Evolutionary conservation across 139 green algal species (phyloP).

Genomic region (Coelastrella sp.): DNA sequence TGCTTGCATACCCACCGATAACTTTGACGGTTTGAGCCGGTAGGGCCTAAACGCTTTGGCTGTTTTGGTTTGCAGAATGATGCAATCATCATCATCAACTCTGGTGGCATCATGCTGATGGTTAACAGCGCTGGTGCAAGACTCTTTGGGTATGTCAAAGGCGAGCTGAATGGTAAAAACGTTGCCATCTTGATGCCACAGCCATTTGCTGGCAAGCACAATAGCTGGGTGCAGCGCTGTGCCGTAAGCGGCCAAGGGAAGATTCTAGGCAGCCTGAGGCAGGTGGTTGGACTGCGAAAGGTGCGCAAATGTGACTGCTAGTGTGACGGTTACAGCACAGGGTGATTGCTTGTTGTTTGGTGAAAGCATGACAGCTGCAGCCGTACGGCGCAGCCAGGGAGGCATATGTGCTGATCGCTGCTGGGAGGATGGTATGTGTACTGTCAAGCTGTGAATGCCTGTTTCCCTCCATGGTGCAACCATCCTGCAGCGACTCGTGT

Average conservation of each 20-base stretch:
- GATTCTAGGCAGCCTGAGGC: slow-evolving; percentile 15
- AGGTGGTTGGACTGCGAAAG: slow-evolving; percentile 52
- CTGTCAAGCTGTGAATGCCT: too few relatives aligned
- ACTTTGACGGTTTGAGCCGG: background rate
- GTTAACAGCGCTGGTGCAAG: background rate
- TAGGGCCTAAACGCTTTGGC: background rate
- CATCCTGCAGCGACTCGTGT: background rate
- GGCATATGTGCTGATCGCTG: too few relatives aligned
- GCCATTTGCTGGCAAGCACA: background rate
- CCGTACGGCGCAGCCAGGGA: too few relatives aligned
- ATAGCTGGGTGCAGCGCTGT: slow-evolving; percentile 1
- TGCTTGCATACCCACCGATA: background rate
- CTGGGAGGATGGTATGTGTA: too few relatives aligned
- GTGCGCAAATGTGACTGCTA: background rate
- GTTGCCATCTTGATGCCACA: slow-evolving; percentile 39
- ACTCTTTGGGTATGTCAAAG: slow-evolving; percentile 43
- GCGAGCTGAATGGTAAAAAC: slow-evolving; percentile 72
- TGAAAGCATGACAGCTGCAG: too few relatives aligned
- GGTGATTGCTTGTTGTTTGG: too few relatives aligned
- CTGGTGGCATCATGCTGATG: slow-evolving; percentile 23
- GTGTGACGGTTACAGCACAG: too few relatives aligned
- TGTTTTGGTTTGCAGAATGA: slow-evolving; percentile 7
- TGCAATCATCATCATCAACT: slow-evolving; percentile 57
- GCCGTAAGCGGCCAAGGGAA: background rate
- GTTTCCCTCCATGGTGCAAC: too few relatives aligned